Conservation (phyloP, 805 yeast genomes). For the Saturnispora mendoncae region DNA sequence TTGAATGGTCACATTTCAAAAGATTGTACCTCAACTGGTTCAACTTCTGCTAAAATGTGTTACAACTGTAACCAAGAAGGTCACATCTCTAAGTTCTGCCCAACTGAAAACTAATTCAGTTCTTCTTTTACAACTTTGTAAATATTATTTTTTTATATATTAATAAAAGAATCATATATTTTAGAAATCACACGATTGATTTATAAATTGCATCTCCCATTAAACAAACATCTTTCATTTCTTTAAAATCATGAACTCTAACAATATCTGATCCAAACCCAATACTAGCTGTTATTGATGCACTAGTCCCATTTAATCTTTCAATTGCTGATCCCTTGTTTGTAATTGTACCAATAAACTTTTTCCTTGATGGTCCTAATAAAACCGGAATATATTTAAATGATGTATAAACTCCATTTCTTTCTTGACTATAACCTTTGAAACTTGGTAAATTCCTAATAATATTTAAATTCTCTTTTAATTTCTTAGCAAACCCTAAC, state of each 20-base stretch:
- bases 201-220: slow-evolving; percentile 72
- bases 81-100: slow-evolving; percentile 79
- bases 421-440: slow-evolving; percentile 37
- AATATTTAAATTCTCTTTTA: slow-evolving; percentile 59
- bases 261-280: slow-evolving; percentile 72
- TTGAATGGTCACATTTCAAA: slow-evolving; percentile 81
- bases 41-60: slow-evolving; percentile 46
- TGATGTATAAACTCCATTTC: slow-evolving; percentile 28
- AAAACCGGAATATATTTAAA: slow-evolving; percentile 57
- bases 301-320: slow-evolving; percentile 71
- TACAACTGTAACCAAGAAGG: slow-evolving; percentile 73
- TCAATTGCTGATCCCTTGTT: slow-evolving; percentile 46
- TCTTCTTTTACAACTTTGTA: slow-evolving; percentile 3
- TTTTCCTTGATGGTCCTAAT: slow-evolving; percentile 83
- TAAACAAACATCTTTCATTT: slow-evolving; percentile 41
- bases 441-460: slow-evolving; percentile 41
- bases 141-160: slow-evolving; percentile 2
- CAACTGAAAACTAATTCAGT: slow-evolving; percentile 7
- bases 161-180: background rate
- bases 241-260: slow-evolving; percentile 77
- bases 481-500: slow-evolving; percentile 85
- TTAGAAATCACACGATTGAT: background rate
- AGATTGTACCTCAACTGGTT: slow-evolving; percentile 53
- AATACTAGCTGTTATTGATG: slow-evolving; percentile 64
- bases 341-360: slow-evolving; percentile 71